Evolutionary conservation across 345 rosid species (phyloP), one percentile per base, ranked within the genome.

Genomic region (Gossypium stocksii): DNA sequence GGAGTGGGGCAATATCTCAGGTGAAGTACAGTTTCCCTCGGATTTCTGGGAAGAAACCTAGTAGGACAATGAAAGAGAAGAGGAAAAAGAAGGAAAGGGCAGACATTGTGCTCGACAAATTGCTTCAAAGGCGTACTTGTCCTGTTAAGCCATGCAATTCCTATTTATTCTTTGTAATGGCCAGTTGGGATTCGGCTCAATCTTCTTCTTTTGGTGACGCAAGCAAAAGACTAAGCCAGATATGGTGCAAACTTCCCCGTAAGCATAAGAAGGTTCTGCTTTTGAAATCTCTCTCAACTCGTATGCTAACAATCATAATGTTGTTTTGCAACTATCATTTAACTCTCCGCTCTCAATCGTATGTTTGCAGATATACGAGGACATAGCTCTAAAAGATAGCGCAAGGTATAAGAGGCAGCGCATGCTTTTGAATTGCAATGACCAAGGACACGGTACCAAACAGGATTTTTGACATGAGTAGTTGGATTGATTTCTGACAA

Each of bases 141-240:
- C 79, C 71, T 38, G 54, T 71, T 9, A 61, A 70, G 68, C 75
- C 71, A 15, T 71, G 79, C 58, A 77, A 54, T 71, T 71, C 75
- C 27, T 62, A 61, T 71, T 15, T 52, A 52, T 62, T 52, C 44
- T 71, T 61, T 51, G 74, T 59, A 6, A 60, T 76, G 73, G 48
- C 74, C 9, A 20, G 22, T 15, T 69, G 62, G 63, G 54, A 23
- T 66, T 75, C 20, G 46, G 65, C 56, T 15, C 56, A 75, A 22
- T 56, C 45, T 8, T 46, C 75, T 70, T 70, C 74, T 17, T 69
- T 70, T 13, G 10, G 74, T 14, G 70, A 60, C 38, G 44, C 25
- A 61, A 76, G 74, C 62, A 76, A 70, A 73, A 23, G 15, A 17
- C 46, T 76, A 14, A 56, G 74, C 20, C 74, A 70, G 23, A 76